Conservation (phyloP, 768 basidiomycete genomes). For the Tricholoma flavovirens region DNA sequence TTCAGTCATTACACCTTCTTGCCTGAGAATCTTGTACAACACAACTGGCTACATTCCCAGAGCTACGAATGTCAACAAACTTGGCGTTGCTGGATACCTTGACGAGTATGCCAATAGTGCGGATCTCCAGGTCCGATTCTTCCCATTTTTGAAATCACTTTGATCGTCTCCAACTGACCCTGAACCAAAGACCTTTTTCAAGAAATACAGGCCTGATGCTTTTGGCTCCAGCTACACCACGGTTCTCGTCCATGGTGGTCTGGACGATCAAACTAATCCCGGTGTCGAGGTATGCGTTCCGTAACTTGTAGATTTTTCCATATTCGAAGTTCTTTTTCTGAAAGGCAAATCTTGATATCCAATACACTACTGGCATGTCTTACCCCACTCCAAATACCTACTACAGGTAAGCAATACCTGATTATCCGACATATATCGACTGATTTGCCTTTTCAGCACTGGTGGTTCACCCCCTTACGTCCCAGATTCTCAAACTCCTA, state of each 20-base stretch:
- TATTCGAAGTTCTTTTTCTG: constrained; percentile 12
- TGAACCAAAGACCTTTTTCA: neutral
- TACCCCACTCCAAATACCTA: too few species aligned
- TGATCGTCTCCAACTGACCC: too few species aligned
- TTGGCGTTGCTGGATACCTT: constrained; percentile 57
- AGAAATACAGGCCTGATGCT: constrained; percentile 27
- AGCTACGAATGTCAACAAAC: constrained; percentile 40
- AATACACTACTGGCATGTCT: too few species aligned
- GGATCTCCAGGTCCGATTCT: neutral
- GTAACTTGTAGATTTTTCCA: constrained; percentile 44
- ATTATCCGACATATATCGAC: too few species aligned
- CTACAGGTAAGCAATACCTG: too few species aligned
- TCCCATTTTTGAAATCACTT: too few species aligned
- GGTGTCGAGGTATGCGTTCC: constrained; percentile 41
- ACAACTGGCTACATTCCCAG: constrained; percentile 41
- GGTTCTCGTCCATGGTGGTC: constrained; percentile 56
- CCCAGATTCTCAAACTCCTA: too few species aligned
- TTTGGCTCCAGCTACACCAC: constrained; percentile 44
- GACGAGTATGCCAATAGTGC: constrained; percentile 48
- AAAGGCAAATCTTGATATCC: too few species aligned
- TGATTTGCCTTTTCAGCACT: too few species aligned
- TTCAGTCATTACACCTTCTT: constrained; percentile 47
- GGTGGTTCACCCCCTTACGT: too few species aligned
- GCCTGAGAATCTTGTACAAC: constrained; percentile 54
- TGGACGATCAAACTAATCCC: constrained; percentile 54